Conservation (phyloP, 2,329 filamentous ascomycete species). For the Hirsutella minnesotensis region DNA sequence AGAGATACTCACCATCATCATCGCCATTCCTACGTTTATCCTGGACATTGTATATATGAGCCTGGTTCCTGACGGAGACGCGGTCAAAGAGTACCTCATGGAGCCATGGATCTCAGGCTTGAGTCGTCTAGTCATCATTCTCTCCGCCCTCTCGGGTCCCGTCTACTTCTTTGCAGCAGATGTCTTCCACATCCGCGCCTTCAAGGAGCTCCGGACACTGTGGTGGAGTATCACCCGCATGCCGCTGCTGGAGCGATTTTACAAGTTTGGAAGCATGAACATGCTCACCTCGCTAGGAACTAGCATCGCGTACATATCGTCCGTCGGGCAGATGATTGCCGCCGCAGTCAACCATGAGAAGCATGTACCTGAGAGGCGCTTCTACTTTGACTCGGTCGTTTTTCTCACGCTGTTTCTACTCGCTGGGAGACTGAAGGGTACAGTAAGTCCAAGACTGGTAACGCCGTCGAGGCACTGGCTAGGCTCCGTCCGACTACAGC, state of each 20-base stretch:
- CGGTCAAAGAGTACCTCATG: slow-evolving; percentile 55
- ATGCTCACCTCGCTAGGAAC: slow-evolving; percentile 84
- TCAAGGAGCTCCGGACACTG: slow-evolving; percentile 66
- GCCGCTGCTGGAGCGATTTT: slow-evolving; percentile 64
- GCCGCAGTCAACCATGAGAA: slow-evolving; percentile 34
- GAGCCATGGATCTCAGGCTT: slow-evolving; percentile 59
- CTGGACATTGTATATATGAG: slow-evolving; percentile 90
- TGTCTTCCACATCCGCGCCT: slow-evolving; percentile 66
- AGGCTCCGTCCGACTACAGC: slow-evolving; percentile 73
- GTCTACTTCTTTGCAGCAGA: slow-evolving; percentile 82
- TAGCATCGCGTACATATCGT: slow-evolving; percentile 76
- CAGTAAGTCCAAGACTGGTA: slow-evolving; percentile 81
- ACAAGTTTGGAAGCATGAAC: slow-evolving; percentile 95
- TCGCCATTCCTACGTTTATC: slow-evolving; percentile 73
- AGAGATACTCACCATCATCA: slow-evolving; percentile 54
- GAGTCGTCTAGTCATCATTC: slow-evolving; percentile 63
- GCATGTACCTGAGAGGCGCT: slow-evolving; percentile 31
- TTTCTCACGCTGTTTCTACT: slow-evolving; percentile 86
- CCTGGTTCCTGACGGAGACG: slow-evolving; percentile 49
- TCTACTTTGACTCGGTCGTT: slow-evolving; percentile 88
- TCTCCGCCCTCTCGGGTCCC: slow-evolving; percentile 73
- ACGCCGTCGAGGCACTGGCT: slow-evolving; percentile 69
- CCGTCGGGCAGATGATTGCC: slow-evolving; percentile 64
- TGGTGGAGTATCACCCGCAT: slow-evolving; percentile 68
- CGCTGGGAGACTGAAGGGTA: slow-evolving; percentile 65